A percentile compares a stretch with the other conserved stretches of the same genome.
Evolutionary conservation across 2,329 filamentous ascomycete genomes (phyloP).

Genomic region (Cytospora schulzeri): DNA sequence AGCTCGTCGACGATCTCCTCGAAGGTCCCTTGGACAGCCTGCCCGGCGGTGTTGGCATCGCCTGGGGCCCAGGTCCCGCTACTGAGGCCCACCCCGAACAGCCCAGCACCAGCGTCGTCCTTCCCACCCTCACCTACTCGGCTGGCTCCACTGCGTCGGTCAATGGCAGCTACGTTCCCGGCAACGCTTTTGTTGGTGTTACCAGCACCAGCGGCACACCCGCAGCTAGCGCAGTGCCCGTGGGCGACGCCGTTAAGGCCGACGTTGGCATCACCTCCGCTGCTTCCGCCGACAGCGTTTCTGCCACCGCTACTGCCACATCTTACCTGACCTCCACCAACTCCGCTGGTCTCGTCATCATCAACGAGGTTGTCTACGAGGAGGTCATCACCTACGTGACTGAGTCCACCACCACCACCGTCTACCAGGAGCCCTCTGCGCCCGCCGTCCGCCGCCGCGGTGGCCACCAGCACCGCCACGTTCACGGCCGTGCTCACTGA

Average conservation of each 20-base stretch:
- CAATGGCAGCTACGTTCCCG: conserved; percentile 40
- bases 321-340: conserved; percentile 25
- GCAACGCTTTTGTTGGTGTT: conserved; percentile 45
- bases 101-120: conserved; percentile 27
- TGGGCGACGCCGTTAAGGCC: conserved; percentile 20
- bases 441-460: conserved; percentile 34
- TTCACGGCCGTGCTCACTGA: conserved; percentile 28
- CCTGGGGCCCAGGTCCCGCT: conserved; percentile 37
- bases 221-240: conserved; percentile 1
- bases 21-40: conserved; percentile 58
- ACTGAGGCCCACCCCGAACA: conserved; percentile 24
- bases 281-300: not conserved
- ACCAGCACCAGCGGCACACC: conserved; percentile 16
- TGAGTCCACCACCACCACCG: conserved; percentile 44
- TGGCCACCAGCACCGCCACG: conserved; percentile 39
- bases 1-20: conserved; percentile 62
- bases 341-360: conserved; percentile 34
- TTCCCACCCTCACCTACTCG: conserved; percentile 41
- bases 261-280: conserved; percentile 7
- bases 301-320: conserved; percentile 13
- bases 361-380: conserved; percentile 60
- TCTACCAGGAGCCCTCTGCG: conserved; percentile 39
- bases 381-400: conserved; percentile 58
- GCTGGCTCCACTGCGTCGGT: conserved; percentile 40
- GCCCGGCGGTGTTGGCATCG: conserved; percentile 64